Conservation (phyloP, 1,284 basidiomycete genomes). For the Entoloma clypeatum region DNA sequence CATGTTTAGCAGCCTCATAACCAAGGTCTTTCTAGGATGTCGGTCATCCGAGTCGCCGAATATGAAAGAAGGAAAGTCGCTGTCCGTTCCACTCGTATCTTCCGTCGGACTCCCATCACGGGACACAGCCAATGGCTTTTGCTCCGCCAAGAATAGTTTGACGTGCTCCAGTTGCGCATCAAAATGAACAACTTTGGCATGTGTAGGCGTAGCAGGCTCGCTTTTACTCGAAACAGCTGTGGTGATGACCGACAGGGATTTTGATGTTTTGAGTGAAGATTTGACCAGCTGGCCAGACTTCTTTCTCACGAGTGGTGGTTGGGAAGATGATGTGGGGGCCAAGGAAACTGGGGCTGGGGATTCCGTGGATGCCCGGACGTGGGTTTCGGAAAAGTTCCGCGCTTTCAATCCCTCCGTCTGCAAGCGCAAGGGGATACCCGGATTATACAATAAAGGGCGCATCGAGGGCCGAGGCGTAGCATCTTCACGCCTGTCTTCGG, state of each 20-base stretch:
- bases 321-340: conserved; percentile 9
- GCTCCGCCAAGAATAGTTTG: conserved; percentile 90
- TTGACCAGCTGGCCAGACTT: conserved; percentile 93
- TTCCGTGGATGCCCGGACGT: conserved; percentile 21
- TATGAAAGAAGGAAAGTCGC: conserved; percentile 63
- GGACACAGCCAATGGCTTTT: conserved; percentile 90
- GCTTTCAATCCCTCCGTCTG: conserved; percentile 23
- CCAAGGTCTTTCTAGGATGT: conserved; percentile 33
- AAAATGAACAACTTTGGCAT: conserved; percentile 87
- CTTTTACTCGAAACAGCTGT: conserved; percentile 45
- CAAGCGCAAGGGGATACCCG: conserved; percentile 31
- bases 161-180: conserved; percentile 89
- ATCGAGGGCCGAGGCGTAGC: conserved; percentile 26
- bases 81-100: conserved; percentile 72
- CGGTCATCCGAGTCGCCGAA: conserved; percentile 46
- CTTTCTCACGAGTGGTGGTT: conserved; percentile 60
- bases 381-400: conserved; percentile 36
- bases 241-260: conserved; percentile 51
- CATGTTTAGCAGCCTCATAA: conserved; percentile 56
- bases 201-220: conserved; percentile 56
- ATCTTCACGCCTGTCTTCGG: conserved; percentile 17
- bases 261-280: conserved; percentile 79
- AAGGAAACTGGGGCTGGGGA: conserved; percentile 16
- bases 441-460: conserved; percentile 33
- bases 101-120: conserved; percentile 86